Percentiles rank a stretch among this genome's conserved stretches.
Conservation (phyloP, 2,329 filamentous ascomycete species). For the Seiridium cupressi region DNA sequence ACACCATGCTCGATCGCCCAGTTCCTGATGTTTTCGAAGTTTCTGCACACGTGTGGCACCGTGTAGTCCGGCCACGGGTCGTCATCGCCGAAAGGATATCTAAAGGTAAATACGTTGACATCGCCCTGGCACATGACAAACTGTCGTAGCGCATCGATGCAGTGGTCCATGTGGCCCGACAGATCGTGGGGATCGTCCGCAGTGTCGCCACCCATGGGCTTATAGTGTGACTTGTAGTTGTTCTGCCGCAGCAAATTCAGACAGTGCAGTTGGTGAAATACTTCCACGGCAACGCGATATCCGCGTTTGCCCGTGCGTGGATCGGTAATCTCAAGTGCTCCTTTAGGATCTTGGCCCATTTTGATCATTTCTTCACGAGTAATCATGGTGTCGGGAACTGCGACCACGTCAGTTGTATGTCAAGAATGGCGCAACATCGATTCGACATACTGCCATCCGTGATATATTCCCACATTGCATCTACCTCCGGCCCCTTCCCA, state of each 20-base stretch:
- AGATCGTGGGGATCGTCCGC: slow-evolving; percentile 39
- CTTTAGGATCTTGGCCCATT: slow-evolving; percentile 48
- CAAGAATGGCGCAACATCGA: background rate
- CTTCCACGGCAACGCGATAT: slow-evolving; percentile 58
- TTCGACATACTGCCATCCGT: slow-evolving; percentile 19
- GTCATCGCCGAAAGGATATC: slow-evolving; percentile 42
- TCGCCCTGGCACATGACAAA: slow-evolving; percentile 56
- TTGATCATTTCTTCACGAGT: slow-evolving; percentile 50
- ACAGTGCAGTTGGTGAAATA: slow-evolving; percentile 56
- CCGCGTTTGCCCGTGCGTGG: slow-evolving; percentile 54
- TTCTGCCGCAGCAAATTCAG: slow-evolving; percentile 47
- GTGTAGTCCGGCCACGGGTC: slow-evolving; percentile 55
- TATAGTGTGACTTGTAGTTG: slow-evolving; percentile 48
- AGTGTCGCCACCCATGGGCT: slow-evolving; percentile 45
- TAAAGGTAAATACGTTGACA: slow-evolving; percentile 53
- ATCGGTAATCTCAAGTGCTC: slow-evolving; percentile 54
- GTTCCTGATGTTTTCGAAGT: slow-evolving; percentile 48
- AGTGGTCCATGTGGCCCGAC: slow-evolving; percentile 49
- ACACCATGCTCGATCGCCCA: slow-evolving; percentile 54
- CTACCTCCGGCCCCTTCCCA: slow-evolving; percentile 54
- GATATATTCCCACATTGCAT: slow-evolving; percentile 51
- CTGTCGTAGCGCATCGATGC: slow-evolving; percentile 50
- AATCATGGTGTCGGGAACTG: slow-evolving; percentile 62
- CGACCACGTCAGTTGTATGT: background rate
- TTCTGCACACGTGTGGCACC: slow-evolving; percentile 51